phyloP scores from a whole-genome alignment of 2,329 filamentous ascomycete genomes.

The Colletotrichum zoysiae region DNA sequence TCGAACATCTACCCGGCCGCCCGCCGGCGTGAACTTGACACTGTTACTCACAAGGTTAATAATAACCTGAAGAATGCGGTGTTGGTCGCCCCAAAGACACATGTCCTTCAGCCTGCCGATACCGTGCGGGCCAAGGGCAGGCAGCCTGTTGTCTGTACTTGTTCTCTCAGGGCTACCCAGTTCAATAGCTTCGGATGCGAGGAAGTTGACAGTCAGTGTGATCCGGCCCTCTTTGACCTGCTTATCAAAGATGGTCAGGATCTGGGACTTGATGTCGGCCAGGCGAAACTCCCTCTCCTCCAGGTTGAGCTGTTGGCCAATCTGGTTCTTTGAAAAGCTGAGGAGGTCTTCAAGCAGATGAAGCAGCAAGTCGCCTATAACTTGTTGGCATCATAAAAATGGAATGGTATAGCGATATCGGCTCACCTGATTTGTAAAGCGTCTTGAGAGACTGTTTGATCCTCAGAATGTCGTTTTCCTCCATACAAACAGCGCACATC shows the following conservation, averaged over 20 bases:
- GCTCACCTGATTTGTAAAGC: slow-evolving; percentile 81
- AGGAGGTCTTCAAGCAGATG: slow-evolving; percentile 90
- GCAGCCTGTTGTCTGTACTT: slow-evolving; percentile 54
- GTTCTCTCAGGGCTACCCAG: slow-evolving; percentile 46
- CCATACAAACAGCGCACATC: slow-evolving; percentile 94
- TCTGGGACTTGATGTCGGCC: slow-evolving; percentile 85
- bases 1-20: slow-evolving; percentile 80
- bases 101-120: slow-evolving; percentile 83
- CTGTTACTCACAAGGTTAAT: slow-evolving; percentile 95
- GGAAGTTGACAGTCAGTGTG: slow-evolving; percentile 77
- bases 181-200: slow-evolving; percentile 61
- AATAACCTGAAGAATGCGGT: slow-evolving; percentile 90
- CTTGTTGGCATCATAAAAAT: slow-evolving; percentile 27
- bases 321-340: slow-evolving; percentile 95
- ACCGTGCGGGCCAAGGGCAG: slow-evolving; percentile 74
- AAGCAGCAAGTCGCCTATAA: slow-evolving; percentile 76
- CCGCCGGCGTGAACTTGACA: slow-evolving; percentile 87
- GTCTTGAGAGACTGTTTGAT: slow-evolving; percentile 88
- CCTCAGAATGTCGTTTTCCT: slow-evolving; percentile 82
- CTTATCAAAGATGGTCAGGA: slow-evolving; percentile 89
- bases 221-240: slow-evolving; percentile 86
- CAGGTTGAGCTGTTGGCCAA: slow-evolving; percentile 83
- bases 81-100: slow-evolving; percentile 92
- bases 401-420: too few relatives aligned
- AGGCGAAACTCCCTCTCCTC: slow-evolving; percentile 89